Evolutionary conservation across 257 asterid species (phyloP), one percentile per base, ranked within the genome.

Genomic region (Fraxinus pennsylvanica): DNA sequence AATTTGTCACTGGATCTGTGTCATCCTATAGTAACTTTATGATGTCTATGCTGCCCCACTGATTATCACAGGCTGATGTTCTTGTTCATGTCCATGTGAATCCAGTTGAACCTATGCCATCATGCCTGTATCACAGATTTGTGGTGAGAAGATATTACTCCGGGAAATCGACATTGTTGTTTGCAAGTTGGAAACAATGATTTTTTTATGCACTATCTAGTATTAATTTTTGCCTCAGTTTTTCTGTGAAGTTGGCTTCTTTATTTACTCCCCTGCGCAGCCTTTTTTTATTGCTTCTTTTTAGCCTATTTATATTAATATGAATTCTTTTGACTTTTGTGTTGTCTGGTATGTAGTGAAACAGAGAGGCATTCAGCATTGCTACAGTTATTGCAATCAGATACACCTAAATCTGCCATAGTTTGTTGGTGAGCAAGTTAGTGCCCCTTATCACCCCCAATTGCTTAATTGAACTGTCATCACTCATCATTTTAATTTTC

Each of bases 51-150:
- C 72, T 78, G 68, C 75, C 71, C 50, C 72, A 76, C 67, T 86
- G 80, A 33, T 69, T 74, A 57, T 82, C 78, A 78, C 93, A 91
- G 99, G 85, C 88, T 35, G 88, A 89, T 84, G 96, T 83, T 36
- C 98, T 91, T 71, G 89, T 83, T 36, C 98, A 91, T 86, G 86
- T 92, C 86, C 94, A 94, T 81, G 88, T 91, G 76, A 92, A 91
- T 87, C 88, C 96, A 61, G 81, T 92, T 79, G 83, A 87, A 81
- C 98, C 98, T 71, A 85, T 94, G 97, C 97, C 99, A n/a, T 85
- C 92, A 33, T 90, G 98, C 86, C 88, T 94, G 22, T 80, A 84
- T 86, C 98, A 94, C 83, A 86, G 96, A 90, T 91, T 87, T 88
- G 82, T 91, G 98, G 99, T 94, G 81, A 89, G 96, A 80, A 74